Evolutionary conservation across 129 eudicot genomes (phyloP).

Genomic region (Chrysanthemum lavandulifolium): DNA sequence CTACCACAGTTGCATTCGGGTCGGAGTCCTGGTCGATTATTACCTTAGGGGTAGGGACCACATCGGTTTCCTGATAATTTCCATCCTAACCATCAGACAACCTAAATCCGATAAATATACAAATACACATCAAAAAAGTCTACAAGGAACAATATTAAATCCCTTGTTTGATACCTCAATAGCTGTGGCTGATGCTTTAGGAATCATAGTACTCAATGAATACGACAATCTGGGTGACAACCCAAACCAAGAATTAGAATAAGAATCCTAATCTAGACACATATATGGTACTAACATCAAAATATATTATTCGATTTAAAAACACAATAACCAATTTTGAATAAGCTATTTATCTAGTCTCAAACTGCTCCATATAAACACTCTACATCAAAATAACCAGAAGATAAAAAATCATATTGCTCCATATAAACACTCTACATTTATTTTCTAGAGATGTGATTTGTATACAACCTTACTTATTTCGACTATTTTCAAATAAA

Average conservation of each 20-base stretch:
- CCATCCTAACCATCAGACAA: conserved; percentile 44
- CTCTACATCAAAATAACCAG: too few species aligned
- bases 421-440: too few species aligned
- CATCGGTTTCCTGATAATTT: conserved; percentile 55
- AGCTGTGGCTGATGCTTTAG: conserved; percentile 70
- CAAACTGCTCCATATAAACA: too few species aligned
- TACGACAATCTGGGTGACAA: conserved; percentile 56
- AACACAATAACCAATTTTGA: neutral
- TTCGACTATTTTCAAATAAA: too few species aligned
- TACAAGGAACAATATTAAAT: conserved; percentile 6
- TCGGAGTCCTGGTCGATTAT: conserved; percentile 87
- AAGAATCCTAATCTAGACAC: conserved; percentile 16
- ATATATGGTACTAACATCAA: neutral
- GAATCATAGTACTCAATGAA: conserved; percentile 38
- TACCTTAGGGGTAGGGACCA: conserved; percentile 81
- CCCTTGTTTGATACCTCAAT: conserved; percentile 64
- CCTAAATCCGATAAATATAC: conserved; percentile 2
- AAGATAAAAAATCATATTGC: too few species aligned
- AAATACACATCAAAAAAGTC: neutral
- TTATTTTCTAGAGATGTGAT: too few species aligned
- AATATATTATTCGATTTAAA: neutral
- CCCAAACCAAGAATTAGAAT: conserved; percentile 38
- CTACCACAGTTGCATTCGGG: conserved; percentile 86
- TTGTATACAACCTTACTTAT: too few species aligned
- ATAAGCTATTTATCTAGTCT: too few species aligned